phyloP scores from a whole-genome alignment of 2,329 filamentous ascomycete species.

The Botrytis hyacinthi region DNA sequence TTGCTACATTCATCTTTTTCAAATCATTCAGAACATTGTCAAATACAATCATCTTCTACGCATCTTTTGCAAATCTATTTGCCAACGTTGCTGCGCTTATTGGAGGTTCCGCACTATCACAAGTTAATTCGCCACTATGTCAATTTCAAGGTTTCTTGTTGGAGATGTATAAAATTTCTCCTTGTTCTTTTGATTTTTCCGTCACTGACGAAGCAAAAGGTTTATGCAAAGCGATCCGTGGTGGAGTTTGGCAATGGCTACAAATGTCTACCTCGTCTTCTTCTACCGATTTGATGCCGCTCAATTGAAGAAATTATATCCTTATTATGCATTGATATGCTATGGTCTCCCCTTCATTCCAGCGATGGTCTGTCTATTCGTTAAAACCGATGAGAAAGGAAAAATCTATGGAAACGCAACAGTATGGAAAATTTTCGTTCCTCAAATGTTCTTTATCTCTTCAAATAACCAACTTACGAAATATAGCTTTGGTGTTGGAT shows the following conservation, averaged over 20 bases:
- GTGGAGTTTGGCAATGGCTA: conserved; percentile 59
- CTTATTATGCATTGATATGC: conserved; percentile 52
- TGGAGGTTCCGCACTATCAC: conserved; percentile 45
- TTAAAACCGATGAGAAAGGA: conserved; percentile 40
- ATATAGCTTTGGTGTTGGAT: conserved; percentile 78
- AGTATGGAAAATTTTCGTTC: conserved; percentile 22
- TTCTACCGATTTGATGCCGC: conserved; percentile 53
- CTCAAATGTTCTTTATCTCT: background rate
- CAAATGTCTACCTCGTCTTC: conserved; percentile 61
- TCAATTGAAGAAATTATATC: conserved; percentile 52
- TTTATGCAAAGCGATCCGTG: conserved; percentile 53
- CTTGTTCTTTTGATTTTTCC: conserved; percentile 22
- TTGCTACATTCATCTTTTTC: conserved; percentile 67
- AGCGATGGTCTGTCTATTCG: conserved; percentile 53
- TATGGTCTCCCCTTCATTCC: conserved; percentile 57
- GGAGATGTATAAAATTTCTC: conserved; percentile 68
- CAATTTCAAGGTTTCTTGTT: conserved; percentile 79
- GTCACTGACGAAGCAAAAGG: conserved; percentile 56
- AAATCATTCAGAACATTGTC: conserved; percentile 75
- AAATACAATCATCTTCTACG: conserved; percentile 64
- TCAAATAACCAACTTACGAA: conserved; percentile 46
- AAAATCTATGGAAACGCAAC: conserved; percentile 42
- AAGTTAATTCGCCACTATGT: conserved; percentile 43
- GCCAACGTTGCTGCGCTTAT: conserved; percentile 58
- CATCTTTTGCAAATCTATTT: conserved; percentile 59